phyloP scores from a whole-genome alignment of 192 early-diverging fungal species.

The Backusella westeae region DNA sequence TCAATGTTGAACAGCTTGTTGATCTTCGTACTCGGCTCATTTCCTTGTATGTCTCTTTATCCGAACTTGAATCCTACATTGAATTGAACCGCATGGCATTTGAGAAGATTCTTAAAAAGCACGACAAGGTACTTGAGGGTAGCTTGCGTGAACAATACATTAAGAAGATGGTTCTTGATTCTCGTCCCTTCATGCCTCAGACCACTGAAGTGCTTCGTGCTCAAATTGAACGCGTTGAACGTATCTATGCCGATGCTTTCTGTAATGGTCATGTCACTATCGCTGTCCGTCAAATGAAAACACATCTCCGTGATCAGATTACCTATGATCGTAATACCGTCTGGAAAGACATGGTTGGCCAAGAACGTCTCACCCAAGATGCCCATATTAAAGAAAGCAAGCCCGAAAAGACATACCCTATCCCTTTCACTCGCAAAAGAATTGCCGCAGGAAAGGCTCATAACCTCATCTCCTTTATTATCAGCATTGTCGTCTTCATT shows the following conservation, averaged over 20 bases:
- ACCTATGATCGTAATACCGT: slow-evolving; percentile 76
- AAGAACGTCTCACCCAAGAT: slow-evolving; percentile 53
- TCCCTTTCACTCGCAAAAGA: slow-evolving; percentile 21
- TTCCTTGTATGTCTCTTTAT: slow-evolving; percentile 53
- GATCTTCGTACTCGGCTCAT: slow-evolving; percentile 27
- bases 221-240: slow-evolving; percentile 52
- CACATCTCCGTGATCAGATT: slow-evolving; percentile 63
- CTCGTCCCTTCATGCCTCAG: slow-evolving; percentile 53
- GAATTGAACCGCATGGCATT: slow-evolving; percentile 88
- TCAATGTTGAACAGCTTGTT: slow-evolving; percentile 17
- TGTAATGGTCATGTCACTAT: slow-evolving; percentile 49
- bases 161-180: slow-evolving; percentile 49
- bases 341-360: slow-evolving; percentile 77
- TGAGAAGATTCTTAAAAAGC: slow-evolving; percentile 92
- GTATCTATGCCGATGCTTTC: slow-evolving; percentile 61
- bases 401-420: slow-evolving; percentile 23
- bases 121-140: slow-evolving; percentile 82
- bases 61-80: slow-evolving; percentile 80
- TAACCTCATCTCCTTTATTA: slow-evolving; percentile 32
- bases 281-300: slow-evolving; percentile 60
- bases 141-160: slow-evolving; percentile 38
- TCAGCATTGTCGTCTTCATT: slow-evolving; percentile 55
- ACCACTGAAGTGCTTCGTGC: slow-evolving; percentile 48
- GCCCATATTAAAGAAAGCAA: slow-evolving; percentile 39
- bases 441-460: neutral